Conservation (phyloP, 306 rosid genomes). For the Gillenia trifoliata region DNA sequence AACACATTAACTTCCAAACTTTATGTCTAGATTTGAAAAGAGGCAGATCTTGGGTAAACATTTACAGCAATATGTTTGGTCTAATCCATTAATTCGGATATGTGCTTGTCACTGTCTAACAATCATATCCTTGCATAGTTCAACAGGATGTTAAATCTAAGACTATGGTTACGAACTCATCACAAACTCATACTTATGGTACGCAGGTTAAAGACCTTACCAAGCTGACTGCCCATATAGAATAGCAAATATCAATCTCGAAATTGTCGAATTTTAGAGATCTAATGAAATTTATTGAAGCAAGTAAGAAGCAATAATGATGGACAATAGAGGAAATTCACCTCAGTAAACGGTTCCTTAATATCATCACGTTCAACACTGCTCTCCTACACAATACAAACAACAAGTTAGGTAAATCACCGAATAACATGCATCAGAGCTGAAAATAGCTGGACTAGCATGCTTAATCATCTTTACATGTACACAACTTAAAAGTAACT, state of each 20-base stretch:
- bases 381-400: slow-evolving; percentile 65
- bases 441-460: slow-evolving; percentile 11
- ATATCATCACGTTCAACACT: slow-evolving; percentile 85
- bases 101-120: not conserved
- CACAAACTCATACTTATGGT: not conserved
- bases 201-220: not conserved
- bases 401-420: slow-evolving; percentile 18
- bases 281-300: slow-evolving; percentile 5
- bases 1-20: not conserved
- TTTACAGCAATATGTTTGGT: not conserved
- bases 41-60: not conserved
- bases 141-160: not conserved
- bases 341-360: slow-evolving; percentile 97
- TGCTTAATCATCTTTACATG: slow-evolving; percentile 3
- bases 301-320: slow-evolving; percentile 8
- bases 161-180: not conserved
- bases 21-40: not conserved
- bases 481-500: not conserved
- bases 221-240: not conserved
- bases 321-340: slow-evolving; percentile 23
- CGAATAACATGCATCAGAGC: slow-evolving; percentile 3
- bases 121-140: not conserved
- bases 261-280: not conserved
- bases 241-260: not conserved
- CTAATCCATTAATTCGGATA: not conserved